Evolutionary conservation across 176 grass and related monocot genomes (phyloP).

Genomic region (Carex kokanica): DNA sequence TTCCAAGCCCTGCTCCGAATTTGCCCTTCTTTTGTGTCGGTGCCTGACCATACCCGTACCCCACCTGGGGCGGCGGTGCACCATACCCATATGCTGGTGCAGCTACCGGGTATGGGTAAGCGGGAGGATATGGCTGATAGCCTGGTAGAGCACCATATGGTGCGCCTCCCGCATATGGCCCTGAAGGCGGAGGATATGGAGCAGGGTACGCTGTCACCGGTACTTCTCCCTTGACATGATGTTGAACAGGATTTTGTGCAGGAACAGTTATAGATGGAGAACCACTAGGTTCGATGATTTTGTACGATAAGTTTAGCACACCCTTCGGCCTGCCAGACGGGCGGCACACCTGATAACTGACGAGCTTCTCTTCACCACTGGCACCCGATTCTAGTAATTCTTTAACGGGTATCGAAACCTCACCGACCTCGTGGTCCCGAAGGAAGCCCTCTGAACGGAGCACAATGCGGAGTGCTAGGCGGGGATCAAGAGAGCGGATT

Average conservation of each 20-base stretch:
- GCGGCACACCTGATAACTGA: slow-evolving; percentile 66
- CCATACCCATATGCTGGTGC: slow-evolving; percentile 38
- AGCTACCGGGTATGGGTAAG: slow-evolving; percentile 32
- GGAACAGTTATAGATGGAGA: background rate
- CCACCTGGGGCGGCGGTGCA: background rate
- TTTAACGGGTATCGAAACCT: slow-evolving; percentile 49
- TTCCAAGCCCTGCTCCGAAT: slow-evolving; percentile 20
- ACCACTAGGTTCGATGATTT: slow-evolving; percentile 29
- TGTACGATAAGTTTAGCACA: slow-evolving; percentile 59
- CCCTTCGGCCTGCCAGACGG: slow-evolving; percentile 57
- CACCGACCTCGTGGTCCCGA: slow-evolving; percentile 52
- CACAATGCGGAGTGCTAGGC: slow-evolving; percentile 43
- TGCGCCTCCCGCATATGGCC: slow-evolving; percentile 10
- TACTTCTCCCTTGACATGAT: background rate
- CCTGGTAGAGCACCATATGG: slow-evolving; percentile 26
- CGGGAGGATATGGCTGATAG: slow-evolving; percentile 26
- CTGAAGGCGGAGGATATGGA: slow-evolving; percentile 25
- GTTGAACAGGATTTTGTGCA: background rate
- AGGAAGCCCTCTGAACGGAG: slow-evolving; percentile 37
- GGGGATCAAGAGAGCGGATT: slow-evolving; percentile 30
- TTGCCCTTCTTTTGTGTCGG: slow-evolving; percentile 3
- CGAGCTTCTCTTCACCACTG: slow-evolving; percentile 19
- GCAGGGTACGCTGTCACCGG: slow-evolving; percentile 33
- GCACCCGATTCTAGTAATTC: slow-evolving; percentile 39
- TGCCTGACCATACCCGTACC: slow-evolving; percentile 36